phyloP scores from a whole-genome alignment of 139 green algal genomes.

The Chlorella sp. region DNA sequence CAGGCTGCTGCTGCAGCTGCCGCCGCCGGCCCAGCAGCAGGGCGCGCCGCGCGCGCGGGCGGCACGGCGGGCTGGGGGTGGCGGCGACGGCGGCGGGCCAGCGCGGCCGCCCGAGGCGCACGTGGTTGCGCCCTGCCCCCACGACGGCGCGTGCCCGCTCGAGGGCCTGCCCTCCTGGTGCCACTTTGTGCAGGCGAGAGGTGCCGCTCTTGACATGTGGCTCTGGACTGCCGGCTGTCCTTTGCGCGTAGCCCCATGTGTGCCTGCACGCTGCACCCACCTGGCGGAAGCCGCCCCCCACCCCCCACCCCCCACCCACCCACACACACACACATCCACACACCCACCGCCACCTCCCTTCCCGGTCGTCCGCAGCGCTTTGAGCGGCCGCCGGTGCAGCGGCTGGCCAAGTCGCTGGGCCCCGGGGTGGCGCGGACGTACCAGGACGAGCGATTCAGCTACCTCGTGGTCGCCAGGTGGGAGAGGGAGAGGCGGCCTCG shows the following conservation, averaged over 20 bases:
- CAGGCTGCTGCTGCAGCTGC: constrained; percentile 30
- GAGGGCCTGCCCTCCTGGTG: constrained; percentile 62
- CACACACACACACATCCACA: too few relatives aligned
- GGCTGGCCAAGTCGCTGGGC: constrained; percentile 27
- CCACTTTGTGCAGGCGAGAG: constrained; percentile 84
- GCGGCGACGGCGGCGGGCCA: background rate
- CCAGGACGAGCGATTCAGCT: constrained; percentile 85
- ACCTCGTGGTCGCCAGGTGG: constrained; percentile 69
- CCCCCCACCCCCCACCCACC: too few relatives aligned
- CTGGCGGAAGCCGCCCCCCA: too few relatives aligned
- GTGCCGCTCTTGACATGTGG: too few relatives aligned
- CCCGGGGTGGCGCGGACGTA: constrained; percentile 11
- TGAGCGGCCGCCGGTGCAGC: constrained; percentile 22
- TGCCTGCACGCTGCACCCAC: too few relatives aligned
- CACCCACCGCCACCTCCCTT: too few relatives aligned
- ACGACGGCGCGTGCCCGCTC: constrained; percentile 81
- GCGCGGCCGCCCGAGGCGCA: constrained; percentile 41
- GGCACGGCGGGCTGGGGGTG: background rate
- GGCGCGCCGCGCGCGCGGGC: background rate
- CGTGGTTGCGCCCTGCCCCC: constrained; percentile 81
- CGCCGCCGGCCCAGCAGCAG: background rate
- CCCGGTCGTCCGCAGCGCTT: too few relatives aligned
- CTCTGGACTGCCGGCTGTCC: too few relatives aligned
- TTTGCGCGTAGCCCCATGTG: background rate
- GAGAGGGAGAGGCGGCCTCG: too few relatives aligned